Percentiles rank a stretch among this genome's conserved stretches.
Evolutionary conservation across 2,329 filamentous ascomycete species (phyloP).

Genomic region (Neopestalotiopsis rosae): DNA sequence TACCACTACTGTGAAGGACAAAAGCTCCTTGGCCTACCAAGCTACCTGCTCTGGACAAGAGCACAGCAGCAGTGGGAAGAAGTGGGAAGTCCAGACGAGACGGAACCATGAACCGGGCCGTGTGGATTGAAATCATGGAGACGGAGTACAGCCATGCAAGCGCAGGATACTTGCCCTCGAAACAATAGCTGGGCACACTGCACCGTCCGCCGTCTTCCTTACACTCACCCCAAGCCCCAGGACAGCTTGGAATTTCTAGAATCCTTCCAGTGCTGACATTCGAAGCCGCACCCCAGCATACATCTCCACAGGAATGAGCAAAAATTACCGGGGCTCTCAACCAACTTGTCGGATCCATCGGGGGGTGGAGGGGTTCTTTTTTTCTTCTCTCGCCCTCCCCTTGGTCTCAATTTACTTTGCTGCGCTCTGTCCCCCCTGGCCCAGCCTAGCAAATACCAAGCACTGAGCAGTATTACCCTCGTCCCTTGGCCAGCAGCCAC

Average conservation of each 20-base stretch:
- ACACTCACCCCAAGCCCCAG: background rate
- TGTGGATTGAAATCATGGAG: slow-evolving; percentile 2
- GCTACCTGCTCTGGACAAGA: background rate
- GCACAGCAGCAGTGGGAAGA: background rate
- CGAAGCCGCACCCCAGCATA: slow-evolving; percentile 9
- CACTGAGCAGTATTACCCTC: background rate
- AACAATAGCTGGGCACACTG: background rate
- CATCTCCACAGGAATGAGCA: slow-evolving; percentile 17
- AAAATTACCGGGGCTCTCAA: slow-evolving; percentile 11
- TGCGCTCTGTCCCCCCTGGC: background rate
- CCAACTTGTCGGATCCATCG: slow-evolving; percentile 20
- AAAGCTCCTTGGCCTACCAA: background rate
- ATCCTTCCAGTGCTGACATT: slow-evolving; percentile 14
- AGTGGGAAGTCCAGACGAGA: background rate
- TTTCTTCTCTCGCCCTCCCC: background rate
- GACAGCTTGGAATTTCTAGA: slow-evolving; percentile 15
- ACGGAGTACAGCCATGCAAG: slow-evolving; percentile 17
- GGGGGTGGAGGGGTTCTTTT: background rate
- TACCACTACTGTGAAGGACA: background rate
- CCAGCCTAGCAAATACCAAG: no score
- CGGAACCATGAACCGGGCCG: background rate
- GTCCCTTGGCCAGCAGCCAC: background rate
- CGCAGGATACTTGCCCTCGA: background rate
- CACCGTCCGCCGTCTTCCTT: background rate
- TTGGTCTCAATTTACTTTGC: background rate